Base-by-base conservation (phyloP, 805 yeast species). In the Zygosaccharomyces gambellarensis region DNA sequence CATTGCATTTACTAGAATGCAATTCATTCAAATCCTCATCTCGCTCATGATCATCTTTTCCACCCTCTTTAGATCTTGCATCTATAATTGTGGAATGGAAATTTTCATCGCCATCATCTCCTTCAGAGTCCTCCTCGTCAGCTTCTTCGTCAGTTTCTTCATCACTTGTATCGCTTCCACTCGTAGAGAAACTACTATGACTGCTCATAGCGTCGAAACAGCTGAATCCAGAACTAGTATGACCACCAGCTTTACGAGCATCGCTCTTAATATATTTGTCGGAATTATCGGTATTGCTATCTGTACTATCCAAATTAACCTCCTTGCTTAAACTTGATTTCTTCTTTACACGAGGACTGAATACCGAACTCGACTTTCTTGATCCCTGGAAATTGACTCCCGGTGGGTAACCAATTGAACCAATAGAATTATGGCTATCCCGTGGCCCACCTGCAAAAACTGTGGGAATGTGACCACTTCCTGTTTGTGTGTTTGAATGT, bases 301-400 rank as follows among this genome's bases (percentile, higher is more conserved):
- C 45, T 30, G 38, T 14, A 21, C 40, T 40, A 23, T 38, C 32
- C 5, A 59, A 32, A 28, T 52, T 44, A 14, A 60, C 55, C 39
- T 63, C 64, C 36, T 56, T 58, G 43, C 62, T 58, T 19, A 58
- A 45, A 32, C 60, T 59, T n/a, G 65, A 58, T 36, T 55, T 59
- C 36, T 56, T 60, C 46, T 50, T 58, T 28, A 47, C 47, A 4
- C 43, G 46, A 22, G 57, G 51, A 21, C 50, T 46, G 11, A 53
- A 44, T 7, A 34, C 36, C 8, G 53, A 36, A 7, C 38, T 42
- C 2, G 62, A 47, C 30, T 39, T 49, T 36, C 47, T 52, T 19
- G 43, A 46, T 32, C 50, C 49, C 4, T 45, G 50, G 21, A 47
- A 44, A n/a, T 41, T 44, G 34, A 52, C 39, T 4, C 45, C 43